phyloP scores from a whole-genome alignment of 352 stramenopile genomes.

The Pythium aphanidermatum region DNA sequence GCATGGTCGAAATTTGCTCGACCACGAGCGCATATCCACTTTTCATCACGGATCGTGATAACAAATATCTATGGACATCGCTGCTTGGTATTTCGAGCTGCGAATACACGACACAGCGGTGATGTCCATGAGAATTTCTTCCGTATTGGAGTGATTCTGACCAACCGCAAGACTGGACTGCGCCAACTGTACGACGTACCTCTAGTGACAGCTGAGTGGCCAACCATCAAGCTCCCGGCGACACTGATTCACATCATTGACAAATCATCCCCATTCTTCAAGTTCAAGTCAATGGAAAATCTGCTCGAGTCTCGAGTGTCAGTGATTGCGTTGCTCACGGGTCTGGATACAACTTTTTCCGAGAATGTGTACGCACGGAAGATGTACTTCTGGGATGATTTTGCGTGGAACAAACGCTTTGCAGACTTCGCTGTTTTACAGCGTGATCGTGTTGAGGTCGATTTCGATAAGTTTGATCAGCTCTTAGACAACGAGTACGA shows the following conservation, averaged over 20 bases:
- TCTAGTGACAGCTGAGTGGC: conserved; percentile 71
- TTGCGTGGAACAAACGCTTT: conserved; percentile 73
- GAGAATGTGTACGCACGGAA: conserved; percentile 84
- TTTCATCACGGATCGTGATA: conserved; percentile 63
- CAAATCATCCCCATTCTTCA: conserved; percentile 71
- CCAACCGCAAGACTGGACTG: conserved; percentile 72
- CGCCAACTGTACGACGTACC: conserved; percentile 81
- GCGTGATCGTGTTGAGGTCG: conserved; percentile 54
- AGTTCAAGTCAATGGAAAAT: conserved; percentile 66
- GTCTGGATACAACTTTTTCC: conserved; percentile 79
- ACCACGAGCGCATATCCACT: conserved; percentile 75
- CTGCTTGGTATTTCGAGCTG: conserved; percentile 73
- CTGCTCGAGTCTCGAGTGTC: conserved; percentile 64
- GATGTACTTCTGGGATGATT: conserved; percentile 88
- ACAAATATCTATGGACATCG: conserved; percentile 67
- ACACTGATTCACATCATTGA: conserved; percentile 83
- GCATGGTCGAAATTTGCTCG: conserved; percentile 83
- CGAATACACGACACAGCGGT: conserved; percentile 71
- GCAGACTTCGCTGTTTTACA: conserved; percentile 70
- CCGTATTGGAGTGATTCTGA: conserved; percentile 76
- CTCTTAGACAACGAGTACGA: conserved; percentile 21
- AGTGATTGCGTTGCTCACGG: conserved; percentile 71
- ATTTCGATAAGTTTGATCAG: conserved; percentile 63
- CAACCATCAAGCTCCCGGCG: conserved; percentile 74
- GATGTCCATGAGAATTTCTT: conserved; percentile 83